Evolutionary conservation across 352 stramenopile species (phyloP).

Genomic region (Phytophthora vignae): DNA sequence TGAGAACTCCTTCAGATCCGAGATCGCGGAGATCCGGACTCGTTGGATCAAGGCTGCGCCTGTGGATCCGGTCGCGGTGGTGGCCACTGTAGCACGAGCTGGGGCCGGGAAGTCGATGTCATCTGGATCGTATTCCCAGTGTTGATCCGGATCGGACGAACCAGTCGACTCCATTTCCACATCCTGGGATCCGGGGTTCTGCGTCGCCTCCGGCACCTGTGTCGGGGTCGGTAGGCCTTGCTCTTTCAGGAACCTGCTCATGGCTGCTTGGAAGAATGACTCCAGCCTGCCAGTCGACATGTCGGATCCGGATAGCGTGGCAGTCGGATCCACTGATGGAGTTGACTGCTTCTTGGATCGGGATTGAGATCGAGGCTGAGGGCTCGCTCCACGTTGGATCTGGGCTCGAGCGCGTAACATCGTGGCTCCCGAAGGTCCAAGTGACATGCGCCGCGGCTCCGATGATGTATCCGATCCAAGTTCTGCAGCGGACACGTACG

Average conservation of each 20-base stretch:
- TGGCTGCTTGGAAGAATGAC: neutral
- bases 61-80: neutral
- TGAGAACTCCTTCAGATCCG: constrained; percentile 12
- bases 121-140: neutral
- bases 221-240: neutral
- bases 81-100: neutral
- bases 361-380: no score
- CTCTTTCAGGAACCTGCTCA: neutral
- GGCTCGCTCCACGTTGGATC: no score
- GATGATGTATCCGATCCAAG: neutral
- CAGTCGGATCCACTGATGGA: neutral
- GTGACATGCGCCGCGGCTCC: neutral
- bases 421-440: neutral
- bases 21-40: constrained; percentile 8
- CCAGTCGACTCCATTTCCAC: no score
- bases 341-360: no score
- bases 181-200: no score
- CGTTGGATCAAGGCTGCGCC: neutral
- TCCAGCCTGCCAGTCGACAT: neutral
- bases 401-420: no score
- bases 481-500: neutral
- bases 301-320: neutral
- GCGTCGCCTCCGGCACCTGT: neutral
- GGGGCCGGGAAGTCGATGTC: neutral
- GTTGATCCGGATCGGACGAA: no score